These are phyloP conservation scores for Argentina anserina DNA, from an alignment of 306 rosid genomes.

Conservation along the genomic window DNA sequence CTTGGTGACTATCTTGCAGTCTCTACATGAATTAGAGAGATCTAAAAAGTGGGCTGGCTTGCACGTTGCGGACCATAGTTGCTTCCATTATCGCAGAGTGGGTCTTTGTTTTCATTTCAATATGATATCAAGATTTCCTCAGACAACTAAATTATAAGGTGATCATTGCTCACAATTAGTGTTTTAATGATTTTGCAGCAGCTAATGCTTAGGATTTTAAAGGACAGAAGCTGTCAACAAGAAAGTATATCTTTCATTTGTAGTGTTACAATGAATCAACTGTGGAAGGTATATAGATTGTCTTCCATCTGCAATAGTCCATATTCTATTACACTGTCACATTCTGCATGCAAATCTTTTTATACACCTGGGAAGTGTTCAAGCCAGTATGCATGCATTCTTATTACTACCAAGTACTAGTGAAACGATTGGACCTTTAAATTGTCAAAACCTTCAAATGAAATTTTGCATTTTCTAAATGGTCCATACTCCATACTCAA, in stretches of 20 bases:
- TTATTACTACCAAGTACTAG: background rate
- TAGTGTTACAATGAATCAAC: conserved; percentile 25
- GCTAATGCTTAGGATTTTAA: conserved; percentile 52
- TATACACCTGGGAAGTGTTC: background rate
- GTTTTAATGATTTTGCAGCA: conserved; percentile 44
- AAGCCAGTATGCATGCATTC: background rate
- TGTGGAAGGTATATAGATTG: conserved; percentile 64
- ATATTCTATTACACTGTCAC: background rate
- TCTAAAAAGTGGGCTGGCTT: conserved; percentile 71
- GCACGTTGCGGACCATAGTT: conserved; percentile 77
- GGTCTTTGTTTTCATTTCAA: conserved; percentile 25
- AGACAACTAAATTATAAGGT: background rate
- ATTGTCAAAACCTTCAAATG: background rate
- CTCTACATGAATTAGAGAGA: conserved; percentile 52
- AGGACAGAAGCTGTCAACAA: conserved; percentile 25
- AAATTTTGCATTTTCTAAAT: background rate
- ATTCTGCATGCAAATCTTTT: background rate
- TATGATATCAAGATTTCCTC: conserved; percentile 8
- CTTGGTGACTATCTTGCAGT: conserved; percentile 38
- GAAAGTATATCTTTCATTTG: conserved; percentile 28
- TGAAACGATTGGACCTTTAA: background rate
- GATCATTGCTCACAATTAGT: background rate
- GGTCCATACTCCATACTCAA: background rate
- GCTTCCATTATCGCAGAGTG: conserved; percentile 86
- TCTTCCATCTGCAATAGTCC: background rate